Evolutionary conservation across 2,329 filamentous ascomycete species (phyloP).

Genomic region (Penicillium brevicompactum): DNA sequence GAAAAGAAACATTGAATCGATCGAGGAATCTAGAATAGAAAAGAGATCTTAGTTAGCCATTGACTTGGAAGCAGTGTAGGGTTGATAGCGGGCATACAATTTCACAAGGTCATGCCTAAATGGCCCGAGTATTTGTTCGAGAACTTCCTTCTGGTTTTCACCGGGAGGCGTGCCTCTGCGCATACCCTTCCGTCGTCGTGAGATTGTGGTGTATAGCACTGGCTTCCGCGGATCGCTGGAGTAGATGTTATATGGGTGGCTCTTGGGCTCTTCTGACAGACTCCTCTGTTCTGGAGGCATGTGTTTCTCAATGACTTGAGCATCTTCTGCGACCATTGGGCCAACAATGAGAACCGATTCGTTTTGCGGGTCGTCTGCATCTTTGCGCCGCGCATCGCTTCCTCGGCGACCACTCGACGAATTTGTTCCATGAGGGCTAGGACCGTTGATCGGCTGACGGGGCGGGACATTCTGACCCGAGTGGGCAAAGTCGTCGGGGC

Average conservation of each 20-base stretch:
- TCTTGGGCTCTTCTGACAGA: constrained; percentile 41
- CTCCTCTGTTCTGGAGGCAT: constrained; percentile 49
- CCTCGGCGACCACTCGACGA: constrained; percentile 29
- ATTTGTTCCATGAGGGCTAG: constrained; percentile 25
- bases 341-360: constrained; percentile 60
- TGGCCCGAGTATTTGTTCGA: constrained; percentile 63
- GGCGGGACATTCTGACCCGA: constrained; percentile 16
- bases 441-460: constrained; percentile 27
- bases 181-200: constrained; percentile 52
- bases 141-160: constrained; percentile 55
- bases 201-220: constrained; percentile 53
- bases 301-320: constrained; percentile 62
- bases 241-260: constrained; percentile 54
- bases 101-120: constrained; percentile 54
- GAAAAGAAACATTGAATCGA: constrained; percentile 62
- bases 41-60: not conserved
- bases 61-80: constrained; percentile 4
- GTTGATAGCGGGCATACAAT: constrained; percentile 43
- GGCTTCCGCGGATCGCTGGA: constrained; percentile 51
- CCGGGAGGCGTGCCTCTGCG: constrained; percentile 45
- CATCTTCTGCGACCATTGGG: constrained; percentile 61
- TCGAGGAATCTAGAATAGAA: constrained; percentile 52
- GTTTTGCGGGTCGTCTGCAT: constrained; percentile 40
- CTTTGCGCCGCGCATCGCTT: constrained; percentile 35
- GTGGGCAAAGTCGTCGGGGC: constrained; percentile 30